Base-by-base conservation (phyloP, 306 rosid species). In the Malus fusca region DNA sequence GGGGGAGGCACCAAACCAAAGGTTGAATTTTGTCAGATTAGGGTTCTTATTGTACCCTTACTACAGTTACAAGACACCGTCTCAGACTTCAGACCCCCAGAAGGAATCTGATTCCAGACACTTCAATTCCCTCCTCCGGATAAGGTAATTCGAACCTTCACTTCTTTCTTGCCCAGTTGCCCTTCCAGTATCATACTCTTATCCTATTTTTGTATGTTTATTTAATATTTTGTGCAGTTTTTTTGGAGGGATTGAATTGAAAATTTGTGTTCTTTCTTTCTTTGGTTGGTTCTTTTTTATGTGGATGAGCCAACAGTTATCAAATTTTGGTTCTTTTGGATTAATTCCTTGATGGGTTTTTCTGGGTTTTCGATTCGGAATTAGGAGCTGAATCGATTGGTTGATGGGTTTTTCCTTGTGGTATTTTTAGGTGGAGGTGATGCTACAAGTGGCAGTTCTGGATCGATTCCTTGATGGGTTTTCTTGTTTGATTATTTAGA, bases 101-200 rank as follows among this genome's bases (percentile, higher is more conserved):
- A 84, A 75, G 75, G 79, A 84, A 79, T 81, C 75, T 61, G 78
- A 75, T 75, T 69, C 60, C 77, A 2, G 58, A 74, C 73, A 52
- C 51, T 82, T 82, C 66, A 72, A 66, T 61, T 77, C 84, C 83
- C 83, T 76, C 64, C 81, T 69, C 69, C 81, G 72, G 83, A 82
- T 87, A 74, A 79, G 81, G 71, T 79, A 75, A 79, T 81, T 85
- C 77, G 87, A 83, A 87, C 43, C 86, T 88, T 87, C 85, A 72
- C 74, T 73, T 77, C 78, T 83, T 71, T 52, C 62, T 26, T 10
- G 44, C 52, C 53, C 61, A 40, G 37, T 68, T 35, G 26, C 69
- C 44, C 17, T 65, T 65, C 69, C 25, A 8, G 21, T 35, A 30
- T 63, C n/a, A 14, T 77, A 18, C 30, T 33, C 70, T 33, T 48